Conservation (phyloP, 2,329 filamentous ascomycete genomes). For the Pseudogymnoascus sp. region DNA sequence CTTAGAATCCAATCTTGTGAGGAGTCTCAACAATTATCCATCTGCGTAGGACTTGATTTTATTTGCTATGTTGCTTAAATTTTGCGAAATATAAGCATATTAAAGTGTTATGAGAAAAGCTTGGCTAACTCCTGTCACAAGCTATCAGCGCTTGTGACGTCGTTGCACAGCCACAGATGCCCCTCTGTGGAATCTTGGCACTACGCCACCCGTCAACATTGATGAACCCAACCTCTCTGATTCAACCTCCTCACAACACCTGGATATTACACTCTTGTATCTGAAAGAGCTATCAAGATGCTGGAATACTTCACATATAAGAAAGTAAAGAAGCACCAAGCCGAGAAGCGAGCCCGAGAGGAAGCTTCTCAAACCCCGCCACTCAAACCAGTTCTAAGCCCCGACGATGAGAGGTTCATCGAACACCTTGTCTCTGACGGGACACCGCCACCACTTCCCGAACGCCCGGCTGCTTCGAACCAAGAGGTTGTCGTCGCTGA, state of each 20-base stretch:
- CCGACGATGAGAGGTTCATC: conserved; percentile 51
- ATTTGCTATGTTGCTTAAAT: background rate
- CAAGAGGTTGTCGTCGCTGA: conserved; percentile 17
- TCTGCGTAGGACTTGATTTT: background rate
- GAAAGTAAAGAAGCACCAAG: conserved; percentile 52
- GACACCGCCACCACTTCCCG: conserved; percentile 44
- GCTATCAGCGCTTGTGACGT: background rate
- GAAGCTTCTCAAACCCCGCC: conserved; percentile 10
- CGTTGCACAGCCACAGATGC: conserved; percentile 1
- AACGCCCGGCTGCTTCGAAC: conserved; percentile 17
- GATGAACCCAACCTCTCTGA: background rate
- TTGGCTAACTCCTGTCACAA: background rate
- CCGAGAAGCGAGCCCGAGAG: conserved; percentile 34
- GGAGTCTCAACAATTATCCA: background rate
- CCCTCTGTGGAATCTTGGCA: background rate
- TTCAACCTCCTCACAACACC: background rate
- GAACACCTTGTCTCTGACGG: conserved; percentile 43
- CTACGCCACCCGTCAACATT: background rate
- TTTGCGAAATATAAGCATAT: background rate
- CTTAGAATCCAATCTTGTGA: conserved; percentile 34
- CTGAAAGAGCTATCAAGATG: conserved; percentile 34
- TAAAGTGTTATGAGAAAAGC: background rate
- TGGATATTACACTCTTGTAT: background rate
- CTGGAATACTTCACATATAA: conserved; percentile 55
- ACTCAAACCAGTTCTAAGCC: conserved; percentile 39